Conservation (phyloP, 176 grass and related monocot genomes). For the Triticum aestivum region DNA sequence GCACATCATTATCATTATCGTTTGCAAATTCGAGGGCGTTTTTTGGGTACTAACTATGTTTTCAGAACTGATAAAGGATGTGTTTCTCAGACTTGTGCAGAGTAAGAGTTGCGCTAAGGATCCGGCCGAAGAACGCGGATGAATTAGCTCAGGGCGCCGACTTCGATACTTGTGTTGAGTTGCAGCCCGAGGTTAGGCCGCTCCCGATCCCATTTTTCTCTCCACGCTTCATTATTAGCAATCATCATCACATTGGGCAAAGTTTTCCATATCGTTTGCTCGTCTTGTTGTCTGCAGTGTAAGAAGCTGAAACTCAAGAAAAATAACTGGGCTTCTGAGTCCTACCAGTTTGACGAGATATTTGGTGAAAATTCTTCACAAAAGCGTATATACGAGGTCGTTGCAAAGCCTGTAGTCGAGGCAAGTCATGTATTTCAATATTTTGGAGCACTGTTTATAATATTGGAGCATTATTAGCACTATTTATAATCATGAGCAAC, state of each 20-base stretch:
- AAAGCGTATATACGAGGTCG: slow-evolving; percentile 80
- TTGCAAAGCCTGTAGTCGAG: slow-evolving; percentile 92
- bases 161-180: slow-evolving; percentile 67
- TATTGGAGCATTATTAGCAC: too few species aligned
- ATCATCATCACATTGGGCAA: neutral
- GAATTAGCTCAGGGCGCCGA: slow-evolving; percentile 58
- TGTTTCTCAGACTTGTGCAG: slow-evolving; percentile 57
- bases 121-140: slow-evolving; percentile 73
- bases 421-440: slow-evolving; percentile 39
- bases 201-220: neutral
- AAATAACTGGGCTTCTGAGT: slow-evolving; percentile 90
- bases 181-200: slow-evolving; percentile 77
- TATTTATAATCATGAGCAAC: neutral
- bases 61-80: neutral
- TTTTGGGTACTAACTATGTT: neutral
- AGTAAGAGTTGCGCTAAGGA: slow-evolving; percentile 86
- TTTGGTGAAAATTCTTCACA: slow-evolving; percentile 80
- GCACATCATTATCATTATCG: neutral
- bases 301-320: slow-evolving; percentile 82
- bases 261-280: neutral
- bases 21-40: neutral
- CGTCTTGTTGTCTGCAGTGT: slow-evolving; percentile 43
- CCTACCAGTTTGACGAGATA: slow-evolving; percentile 92
- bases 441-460: neutral
- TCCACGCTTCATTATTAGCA: neutral